A percentile compares a stretch with the other conserved stretches of the same genome.
These are phyloP conservation scores for Spizellomyces punctatus DNA, from an alignment of 192 early-diverging fungal species.

Conservation along the genomic window DNA sequence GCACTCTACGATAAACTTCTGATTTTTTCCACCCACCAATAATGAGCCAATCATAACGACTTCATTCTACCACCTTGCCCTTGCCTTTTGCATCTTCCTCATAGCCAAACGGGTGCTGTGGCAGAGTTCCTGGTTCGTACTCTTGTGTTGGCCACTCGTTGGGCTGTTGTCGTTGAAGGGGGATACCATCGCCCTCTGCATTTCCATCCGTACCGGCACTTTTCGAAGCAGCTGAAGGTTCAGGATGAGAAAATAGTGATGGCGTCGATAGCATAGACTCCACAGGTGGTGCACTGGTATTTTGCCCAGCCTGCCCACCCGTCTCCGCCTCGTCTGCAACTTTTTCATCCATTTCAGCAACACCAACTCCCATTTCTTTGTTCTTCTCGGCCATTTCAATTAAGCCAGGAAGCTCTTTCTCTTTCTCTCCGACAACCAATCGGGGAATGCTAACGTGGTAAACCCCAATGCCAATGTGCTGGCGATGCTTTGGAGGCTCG, in stretches of 20 bases:
- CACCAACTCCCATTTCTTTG: background rate
- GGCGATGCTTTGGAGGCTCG: constrained; percentile 6
- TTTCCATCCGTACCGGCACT: no score
- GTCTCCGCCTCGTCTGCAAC: constrained; percentile 10
- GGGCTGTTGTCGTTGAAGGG: background rate
- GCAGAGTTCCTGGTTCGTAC: no score
- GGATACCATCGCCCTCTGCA: background rate
- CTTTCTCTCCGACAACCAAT: constrained; percentile 4
- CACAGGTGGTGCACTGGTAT: background rate
- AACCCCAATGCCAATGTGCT: background rate
- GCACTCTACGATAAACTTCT: no score
- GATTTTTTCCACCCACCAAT: no score
- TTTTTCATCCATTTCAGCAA: constrained; percentile 13
- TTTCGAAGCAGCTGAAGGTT: no score
- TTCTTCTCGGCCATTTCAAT: constrained; percentile 3
- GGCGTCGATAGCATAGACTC: no score
- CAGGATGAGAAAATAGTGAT: no score
- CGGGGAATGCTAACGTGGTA: constrained; percentile 19
- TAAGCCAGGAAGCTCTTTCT: background rate
- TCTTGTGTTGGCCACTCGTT: background rate
- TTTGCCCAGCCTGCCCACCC: background rate
- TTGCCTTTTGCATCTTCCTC: no score
- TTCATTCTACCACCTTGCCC: no score
- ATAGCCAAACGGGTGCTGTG: no score
- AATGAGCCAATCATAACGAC: no score